Conservation (phyloP, 148 eudicot genomes). For the Gaultheria prostrata region DNA sequence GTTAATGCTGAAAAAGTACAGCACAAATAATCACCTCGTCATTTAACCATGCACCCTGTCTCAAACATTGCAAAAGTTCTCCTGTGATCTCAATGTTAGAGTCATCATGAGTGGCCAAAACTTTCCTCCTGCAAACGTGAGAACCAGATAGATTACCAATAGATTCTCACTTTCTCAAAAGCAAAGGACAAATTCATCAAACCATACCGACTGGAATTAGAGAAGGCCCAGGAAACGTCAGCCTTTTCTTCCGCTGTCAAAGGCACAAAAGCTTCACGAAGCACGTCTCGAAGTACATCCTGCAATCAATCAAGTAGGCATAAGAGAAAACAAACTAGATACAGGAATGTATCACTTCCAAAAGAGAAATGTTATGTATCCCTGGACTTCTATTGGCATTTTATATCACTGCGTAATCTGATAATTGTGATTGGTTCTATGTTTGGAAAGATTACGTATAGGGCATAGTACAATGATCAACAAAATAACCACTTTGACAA, state of each 20-base stretch:
- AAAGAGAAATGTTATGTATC: background rate
- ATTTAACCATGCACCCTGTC: constrained; percentile 79
- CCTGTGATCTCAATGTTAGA: constrained; percentile 87
- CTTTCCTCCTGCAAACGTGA: constrained; percentile 46
- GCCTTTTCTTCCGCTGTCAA: constrained; percentile 64
- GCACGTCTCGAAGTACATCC: constrained; percentile 36
- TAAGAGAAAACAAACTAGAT: constrained; percentile 15
- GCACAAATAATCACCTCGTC: constrained; percentile 89
- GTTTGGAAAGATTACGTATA: background rate
- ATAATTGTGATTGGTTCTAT: background rate
- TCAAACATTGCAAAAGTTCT: constrained; percentile 69
- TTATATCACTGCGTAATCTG: background rate
- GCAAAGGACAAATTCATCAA: constrained; percentile 15
- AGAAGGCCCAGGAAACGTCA: constrained; percentile 52
- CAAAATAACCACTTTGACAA: background rate
- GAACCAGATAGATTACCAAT: constrained; percentile 13
- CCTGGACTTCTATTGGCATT: background rate
- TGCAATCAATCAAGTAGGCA: constrained; percentile 13
- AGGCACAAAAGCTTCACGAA: constrained; percentile 56
- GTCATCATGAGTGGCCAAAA: constrained; percentile 66
- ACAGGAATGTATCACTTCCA: background rate
- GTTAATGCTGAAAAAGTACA: background rate
- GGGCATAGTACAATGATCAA: background rate
- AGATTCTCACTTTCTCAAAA: background rate
- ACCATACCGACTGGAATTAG: constrained; percentile 48